Conservation (phyloP, 192 early-diverging fungal genomes). For the Polychytrium aggregatum region DNA sequence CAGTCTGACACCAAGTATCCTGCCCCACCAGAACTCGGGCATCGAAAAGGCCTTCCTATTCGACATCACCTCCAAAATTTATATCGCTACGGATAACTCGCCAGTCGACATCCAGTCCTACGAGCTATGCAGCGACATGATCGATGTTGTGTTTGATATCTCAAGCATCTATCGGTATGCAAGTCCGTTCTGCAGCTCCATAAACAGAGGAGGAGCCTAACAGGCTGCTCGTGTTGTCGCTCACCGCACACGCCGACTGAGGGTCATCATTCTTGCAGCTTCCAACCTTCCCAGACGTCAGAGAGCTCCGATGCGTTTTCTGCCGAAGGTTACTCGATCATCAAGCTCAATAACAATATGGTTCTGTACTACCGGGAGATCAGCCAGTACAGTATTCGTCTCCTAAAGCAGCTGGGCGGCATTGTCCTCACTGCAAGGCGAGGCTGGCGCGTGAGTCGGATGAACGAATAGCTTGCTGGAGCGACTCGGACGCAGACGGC, state of each 20-base stretch:
- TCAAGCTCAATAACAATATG: slow-evolving; percentile 67
- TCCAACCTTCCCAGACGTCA: slow-evolving; percentile 4
- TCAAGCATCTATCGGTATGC: slow-evolving; percentile 58
- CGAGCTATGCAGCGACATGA: slow-evolving; percentile 89
- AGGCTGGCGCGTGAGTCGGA: no score
- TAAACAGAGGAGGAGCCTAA: not conserved
- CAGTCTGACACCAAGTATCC: no score
- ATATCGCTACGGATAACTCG: slow-evolving; percentile 88
- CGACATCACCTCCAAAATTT: slow-evolving; percentile 79
- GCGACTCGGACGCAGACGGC: no score
- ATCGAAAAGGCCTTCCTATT: slow-evolving; percentile 97
- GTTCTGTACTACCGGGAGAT: slow-evolving; percentile 67
- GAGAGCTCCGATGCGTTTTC: no score
- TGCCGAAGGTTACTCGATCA: slow-evolving; percentile 51
- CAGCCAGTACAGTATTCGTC: no score
- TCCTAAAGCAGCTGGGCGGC: no score
- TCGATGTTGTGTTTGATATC: slow-evolving; percentile 83
- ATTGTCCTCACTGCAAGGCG: no score
- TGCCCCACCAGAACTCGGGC: slow-evolving; percentile 84
- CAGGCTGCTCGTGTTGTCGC: no score
- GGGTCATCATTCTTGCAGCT: no score
- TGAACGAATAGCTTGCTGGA: no score
- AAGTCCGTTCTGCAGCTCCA: not conserved
- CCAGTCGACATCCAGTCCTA: slow-evolving; percentile 71
- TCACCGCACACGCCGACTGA: no score